Base-by-base conservation (phyloP, 805 yeast species). In the Candida ulmi region DNA sequence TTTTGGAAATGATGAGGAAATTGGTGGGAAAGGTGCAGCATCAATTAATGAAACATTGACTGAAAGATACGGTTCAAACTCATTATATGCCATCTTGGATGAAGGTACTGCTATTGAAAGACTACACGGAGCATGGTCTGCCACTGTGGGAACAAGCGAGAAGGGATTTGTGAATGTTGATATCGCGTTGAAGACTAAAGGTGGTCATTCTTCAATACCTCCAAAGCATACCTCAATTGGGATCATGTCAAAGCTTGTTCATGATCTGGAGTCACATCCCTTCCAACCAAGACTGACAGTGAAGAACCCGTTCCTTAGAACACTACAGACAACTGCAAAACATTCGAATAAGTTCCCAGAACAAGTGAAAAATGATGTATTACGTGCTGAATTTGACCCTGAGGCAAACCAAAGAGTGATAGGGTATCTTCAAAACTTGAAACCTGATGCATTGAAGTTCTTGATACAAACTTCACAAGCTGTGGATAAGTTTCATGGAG, bases 201-300 rank as follows among this genome's bases (percentile, higher is more conserved):
- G 95, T 32, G 95, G 95, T 6, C 95, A 85, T 57, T 76, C 90
- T 2, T 80, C 90, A 8, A 60, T 72, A 16, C 93, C 95, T 7
- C 91, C 90, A 2, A 80, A 75, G 31, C 95, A 86, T 54, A 84
- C 95, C 9, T 28, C 31, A 15, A 28, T 28, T 28, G 42, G 95
- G 93, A 12, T 54, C 71, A 6, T 51, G 71, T 32, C 26, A 48
- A 4, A 43, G 56, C 4, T 61, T 78, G 85, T 57, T 84, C 78
- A 55, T 93, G 85, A 54, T 84, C 80, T 3, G 95, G 95, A 86
- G 58, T 57, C 59, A 15, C 69, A 74, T 42, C 80, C 78, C 9
- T 59, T 51, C 36, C 39, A 41, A 23, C 65, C 80, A 1, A 45
- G 59, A 13, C 61, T 84, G 30, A 60, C 74, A 7, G 43, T 58